Evolutionary conservation across 805 yeast species (phyloP), one percentile per base, ranked within the genome.

Genomic region (Candida glaebosa): DNA sequence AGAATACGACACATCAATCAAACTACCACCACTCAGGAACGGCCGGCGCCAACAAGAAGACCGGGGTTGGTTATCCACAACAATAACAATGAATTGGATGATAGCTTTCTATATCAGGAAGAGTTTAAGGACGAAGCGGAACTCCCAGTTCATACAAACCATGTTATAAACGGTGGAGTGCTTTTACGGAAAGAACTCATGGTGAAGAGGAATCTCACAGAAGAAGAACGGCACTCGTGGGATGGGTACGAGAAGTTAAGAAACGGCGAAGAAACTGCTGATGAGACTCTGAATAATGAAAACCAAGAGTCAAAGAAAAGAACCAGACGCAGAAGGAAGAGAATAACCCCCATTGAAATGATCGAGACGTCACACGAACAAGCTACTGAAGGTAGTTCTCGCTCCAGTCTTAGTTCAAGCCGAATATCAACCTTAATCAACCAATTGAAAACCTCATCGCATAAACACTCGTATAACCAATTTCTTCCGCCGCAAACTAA

Each of bases 211-310:
- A 56, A 48, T 31, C 46, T 68, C 14, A 52, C 67, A 3, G 43
- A 53, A 15, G 75, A 67, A 14, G 75, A 69, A 43, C 46, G 56
- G 4, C 49, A 51, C 19, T 55, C 72, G 3, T 69, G 75, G 75
- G 60, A 56, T 18, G 31, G 59, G 31, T 65, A 66, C 42, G 70
- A 68, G 10, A 51, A 50, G 37, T 66, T 63, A 1, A 45, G 62
- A 10, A 43, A 44, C 12, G 36, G 38, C 18, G 26, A 22, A 10
- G 26, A 46, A 57, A 4, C 49, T 50, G 31, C 14, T 14, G 12
- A 10, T n/a, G 39, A 37, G 37, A 16, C 17, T 20, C 20, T 3
- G 9, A 2, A 20, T 31, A 31, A n/a, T 3, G 12, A 14, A 15
- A 37, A 9, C n/a, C 34, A 30, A 18, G 25, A 34, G 20, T 18